These are phyloP conservation scores for Zymoseptoria pseudotritici DNA, from an alignment of 2,329 filamentous ascomycete species.

Conservation along the genomic window DNA sequence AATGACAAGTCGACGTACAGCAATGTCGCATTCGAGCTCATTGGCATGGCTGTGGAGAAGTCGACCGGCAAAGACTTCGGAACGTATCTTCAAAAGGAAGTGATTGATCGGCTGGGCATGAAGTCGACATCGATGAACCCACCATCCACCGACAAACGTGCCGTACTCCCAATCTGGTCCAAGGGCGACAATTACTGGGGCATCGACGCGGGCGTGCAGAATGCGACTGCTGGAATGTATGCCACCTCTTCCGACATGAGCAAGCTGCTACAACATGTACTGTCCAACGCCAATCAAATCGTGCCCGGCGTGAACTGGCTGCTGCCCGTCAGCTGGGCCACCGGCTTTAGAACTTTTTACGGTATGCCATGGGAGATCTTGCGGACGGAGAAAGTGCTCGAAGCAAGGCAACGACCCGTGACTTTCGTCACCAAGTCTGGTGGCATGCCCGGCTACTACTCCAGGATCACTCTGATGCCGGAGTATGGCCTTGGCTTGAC, in stretches of 20 bases:
- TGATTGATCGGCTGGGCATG: constrained; percentile 34
- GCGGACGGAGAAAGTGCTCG: constrained; percentile 33
- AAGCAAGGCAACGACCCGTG: constrained; percentile 29
- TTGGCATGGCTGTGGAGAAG: constrained; percentile 33
- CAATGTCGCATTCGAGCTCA: constrained; percentile 34
- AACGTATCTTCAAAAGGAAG: constrained; percentile 31
- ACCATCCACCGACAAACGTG: constrained; percentile 21
- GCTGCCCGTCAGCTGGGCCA: constrained; percentile 31
- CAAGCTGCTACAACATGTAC: constrained; percentile 35
- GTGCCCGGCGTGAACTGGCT: constrained; percentile 38
- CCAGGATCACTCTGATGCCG: constrained; percentile 31
- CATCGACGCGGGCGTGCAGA: constrained; percentile 33
- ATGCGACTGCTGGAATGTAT: constrained; percentile 39
- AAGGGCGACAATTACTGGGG: constrained; percentile 31
- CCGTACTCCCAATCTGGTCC: constrained; percentile 30
- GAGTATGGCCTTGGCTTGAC: constrained; percentile 37
- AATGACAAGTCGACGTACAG: constrained; percentile 36
- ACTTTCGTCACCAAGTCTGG: constrained; percentile 36
- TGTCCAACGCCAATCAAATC: constrained; percentile 17
- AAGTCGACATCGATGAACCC: constrained; percentile 25
- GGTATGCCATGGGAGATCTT: constrained; percentile 44
- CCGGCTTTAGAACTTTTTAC: constrained; percentile 33
- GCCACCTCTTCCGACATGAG: constrained; percentile 34
- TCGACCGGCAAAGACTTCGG: constrained; percentile 31
- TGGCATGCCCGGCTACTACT: constrained; percentile 33